Conservation (phyloP, 768 basidiomycete genomes). For the Saitozyma sp. region DNA sequence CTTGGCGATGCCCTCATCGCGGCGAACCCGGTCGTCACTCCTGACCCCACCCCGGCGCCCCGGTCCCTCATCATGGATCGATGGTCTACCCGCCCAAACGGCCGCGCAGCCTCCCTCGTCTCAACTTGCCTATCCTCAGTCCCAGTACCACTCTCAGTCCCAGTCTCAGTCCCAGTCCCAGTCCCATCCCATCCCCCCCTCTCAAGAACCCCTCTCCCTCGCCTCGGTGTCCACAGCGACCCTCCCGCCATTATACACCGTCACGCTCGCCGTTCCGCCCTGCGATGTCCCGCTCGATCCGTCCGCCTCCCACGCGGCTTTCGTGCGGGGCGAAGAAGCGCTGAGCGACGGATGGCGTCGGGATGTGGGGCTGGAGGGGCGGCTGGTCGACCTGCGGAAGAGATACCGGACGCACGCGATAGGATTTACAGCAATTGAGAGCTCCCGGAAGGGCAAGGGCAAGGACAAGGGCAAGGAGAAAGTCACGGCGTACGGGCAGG, state of each 20-base stretch:
- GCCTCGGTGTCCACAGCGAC: slow-evolving; percentile 9
- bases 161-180: no score
- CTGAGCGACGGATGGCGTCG: slow-evolving; percentile 18
- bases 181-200: no score
- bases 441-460: not conserved
- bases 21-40: no score
- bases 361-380: slow-evolving; percentile 9
- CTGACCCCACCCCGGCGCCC: no score
- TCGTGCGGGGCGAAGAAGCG: slow-evolving; percentile 16
- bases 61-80: no score
- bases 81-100: no score
- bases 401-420: not conserved
- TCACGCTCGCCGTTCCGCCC: slow-evolving; percentile 11
- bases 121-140: no score
- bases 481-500: not conserved
- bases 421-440: not conserved
- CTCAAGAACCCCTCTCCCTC: no score
- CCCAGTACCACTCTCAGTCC: no score
- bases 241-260: slow-evolving; percentile 6
- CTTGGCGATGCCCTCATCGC: no score
- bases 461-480: not conserved
- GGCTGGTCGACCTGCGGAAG: slow-evolving; percentile 1
- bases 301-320: not conserved
- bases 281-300: slow-evolving; percentile 3
- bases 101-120: no score